A percentile compares a stretch with the other conserved stretches of the same genome.
These are phyloP conservation scores for Apiospora malaysiana DNA, from an alignment of 2,329 filamentous ascomycete genomes.

Conservation along the genomic window DNA sequence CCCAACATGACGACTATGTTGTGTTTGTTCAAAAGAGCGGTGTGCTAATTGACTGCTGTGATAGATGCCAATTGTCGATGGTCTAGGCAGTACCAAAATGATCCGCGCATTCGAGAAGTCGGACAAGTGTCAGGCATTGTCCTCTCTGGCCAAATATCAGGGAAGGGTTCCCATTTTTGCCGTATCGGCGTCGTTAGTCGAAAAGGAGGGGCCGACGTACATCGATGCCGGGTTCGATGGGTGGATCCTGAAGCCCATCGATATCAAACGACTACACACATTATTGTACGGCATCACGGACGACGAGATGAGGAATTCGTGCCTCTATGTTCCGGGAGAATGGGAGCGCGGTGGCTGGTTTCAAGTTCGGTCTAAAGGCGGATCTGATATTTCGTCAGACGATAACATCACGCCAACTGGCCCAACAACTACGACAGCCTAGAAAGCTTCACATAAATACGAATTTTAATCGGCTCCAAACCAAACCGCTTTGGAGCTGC, in stretches of 20 bases:
- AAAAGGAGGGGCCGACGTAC: slow-evolving; percentile 72
- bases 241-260: slow-evolving; percentile 89
- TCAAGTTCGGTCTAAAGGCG: not conserved
- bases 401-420: not conserved
- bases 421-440: not conserved
- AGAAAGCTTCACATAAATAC: not conserved
- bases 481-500: not conserved
- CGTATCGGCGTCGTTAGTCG: slow-evolving; percentile 81
- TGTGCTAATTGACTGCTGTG: not conserved
- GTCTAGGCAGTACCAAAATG: slow-evolving; percentile 80
- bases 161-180: slow-evolving; percentile 81
- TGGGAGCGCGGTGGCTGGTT: slow-evolving; percentile 95
- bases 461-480: not conserved
- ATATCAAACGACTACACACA: slow-evolving; percentile 75
- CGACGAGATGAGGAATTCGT: slow-evolving; percentile 60
- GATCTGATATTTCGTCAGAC: not conserved
- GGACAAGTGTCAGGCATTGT: slow-evolving; percentile 54
- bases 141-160: slow-evolving; percentile 62
- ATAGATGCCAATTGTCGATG: slow-evolving; percentile 92
- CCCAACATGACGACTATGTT: not conserved
- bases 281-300: slow-evolving; percentile 74
- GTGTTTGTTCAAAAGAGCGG: not conserved
- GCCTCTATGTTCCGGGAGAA: slow-evolving; percentile 71
- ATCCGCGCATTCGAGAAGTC: slow-evolving; percentile 76
- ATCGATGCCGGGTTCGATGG: slow-evolving; percentile 83